phyloP scores from a whole-genome alignment of 116 monocot species.

The Trichopus zeylanicus region DNA sequence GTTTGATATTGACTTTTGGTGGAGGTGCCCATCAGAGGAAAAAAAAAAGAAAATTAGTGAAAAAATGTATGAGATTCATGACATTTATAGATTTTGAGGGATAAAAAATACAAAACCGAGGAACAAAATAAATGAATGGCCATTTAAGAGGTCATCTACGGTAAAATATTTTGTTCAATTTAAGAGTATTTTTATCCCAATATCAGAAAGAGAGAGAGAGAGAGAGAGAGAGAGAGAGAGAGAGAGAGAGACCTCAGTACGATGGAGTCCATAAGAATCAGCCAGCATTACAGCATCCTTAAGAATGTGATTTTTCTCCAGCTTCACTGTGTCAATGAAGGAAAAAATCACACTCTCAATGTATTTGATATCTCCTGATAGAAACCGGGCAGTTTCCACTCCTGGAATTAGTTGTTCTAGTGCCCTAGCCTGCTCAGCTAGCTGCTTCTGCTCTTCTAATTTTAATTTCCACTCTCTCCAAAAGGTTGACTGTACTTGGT shows the following conservation, averaged over 20 bases:
- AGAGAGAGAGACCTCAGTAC: slow-evolving; percentile 54
- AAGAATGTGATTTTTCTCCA: slow-evolving; percentile 69
- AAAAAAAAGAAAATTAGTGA: neutral
- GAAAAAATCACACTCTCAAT: slow-evolving; percentile 51
- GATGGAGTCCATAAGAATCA: slow-evolving; percentile 61
- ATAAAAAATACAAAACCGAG: too few relatives aligned
- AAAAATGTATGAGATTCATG: too few relatives aligned
- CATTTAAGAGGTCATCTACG: too few relatives aligned
- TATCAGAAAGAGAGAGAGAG: neutral
- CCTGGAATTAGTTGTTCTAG: slow-evolving; percentile 70
- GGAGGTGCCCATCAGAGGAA: neutral
- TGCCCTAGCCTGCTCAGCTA: slow-evolving; percentile 59
- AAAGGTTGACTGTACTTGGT: slow-evolving; percentile 52
- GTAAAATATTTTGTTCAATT: too few relatives aligned
- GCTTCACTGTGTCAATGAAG: slow-evolving; percentile 71
- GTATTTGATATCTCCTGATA: slow-evolving; percentile 74
- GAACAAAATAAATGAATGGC: too few relatives aligned
- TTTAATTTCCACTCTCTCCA: slow-evolving; percentile 89
- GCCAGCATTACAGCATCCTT: slow-evolving; percentile 69
- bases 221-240: slow-evolving; percentile 10
- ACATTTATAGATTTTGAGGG: too few relatives aligned
- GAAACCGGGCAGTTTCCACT: slow-evolving; percentile 62
- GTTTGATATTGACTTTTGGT: neutral
- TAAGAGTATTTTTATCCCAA: too few relatives aligned
- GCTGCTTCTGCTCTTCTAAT: slow-evolving; percentile 74